These are phyloP conservation scores for Cladosporium sp. DNA, from an alignment of 2,329 filamentous ascomycete genomes.

Conservation along the genomic window DNA sequence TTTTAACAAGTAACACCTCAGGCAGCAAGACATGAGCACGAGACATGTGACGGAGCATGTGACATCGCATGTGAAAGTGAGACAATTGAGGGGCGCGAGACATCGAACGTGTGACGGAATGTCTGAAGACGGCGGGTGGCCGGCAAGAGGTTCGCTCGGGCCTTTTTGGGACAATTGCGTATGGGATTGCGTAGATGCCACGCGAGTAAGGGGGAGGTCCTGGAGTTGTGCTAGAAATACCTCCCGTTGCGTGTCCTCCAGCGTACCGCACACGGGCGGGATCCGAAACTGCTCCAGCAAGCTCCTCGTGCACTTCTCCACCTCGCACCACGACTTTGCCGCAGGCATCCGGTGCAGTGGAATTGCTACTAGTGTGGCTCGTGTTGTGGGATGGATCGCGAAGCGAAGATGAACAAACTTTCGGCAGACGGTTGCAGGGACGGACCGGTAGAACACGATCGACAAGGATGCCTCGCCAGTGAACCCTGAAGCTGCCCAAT, in stretches of 20 bases:
- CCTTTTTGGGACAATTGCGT: conserved; percentile 9
- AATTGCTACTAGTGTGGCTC: neutral
- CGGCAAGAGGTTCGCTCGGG: conserved; percentile 13
- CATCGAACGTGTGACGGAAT: conserved; percentile 13
- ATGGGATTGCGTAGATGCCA: conserved; percentile 4
- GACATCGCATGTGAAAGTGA: conserved; percentile 7
- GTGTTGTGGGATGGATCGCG: neutral
- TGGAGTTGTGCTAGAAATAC: neutral
- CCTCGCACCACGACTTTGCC: neutral
- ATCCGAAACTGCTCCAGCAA: neutral
- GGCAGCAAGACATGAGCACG: neutral
- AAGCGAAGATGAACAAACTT: neutral
- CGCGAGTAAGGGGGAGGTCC: neutral
- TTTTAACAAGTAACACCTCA: neutral
- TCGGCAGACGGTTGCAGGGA: neutral
- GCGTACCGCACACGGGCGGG: neutral
- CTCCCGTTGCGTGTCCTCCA: neutral
- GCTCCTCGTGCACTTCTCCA: neutral
- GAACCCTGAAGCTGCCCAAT: neutral
- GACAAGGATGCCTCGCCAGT: conserved; percentile 3
- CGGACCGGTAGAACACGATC: neutral
- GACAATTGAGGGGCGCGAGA: conserved; percentile 6
- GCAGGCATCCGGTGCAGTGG: neutral
- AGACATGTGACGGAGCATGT: conserved; percentile 8
- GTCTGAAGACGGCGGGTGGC: conserved; percentile 9